Evolutionary conservation across 805 yeast genomes (phyloP), one percentile per base, ranked within the genome.

Genomic region (Starmerella scarabaei): DNA sequence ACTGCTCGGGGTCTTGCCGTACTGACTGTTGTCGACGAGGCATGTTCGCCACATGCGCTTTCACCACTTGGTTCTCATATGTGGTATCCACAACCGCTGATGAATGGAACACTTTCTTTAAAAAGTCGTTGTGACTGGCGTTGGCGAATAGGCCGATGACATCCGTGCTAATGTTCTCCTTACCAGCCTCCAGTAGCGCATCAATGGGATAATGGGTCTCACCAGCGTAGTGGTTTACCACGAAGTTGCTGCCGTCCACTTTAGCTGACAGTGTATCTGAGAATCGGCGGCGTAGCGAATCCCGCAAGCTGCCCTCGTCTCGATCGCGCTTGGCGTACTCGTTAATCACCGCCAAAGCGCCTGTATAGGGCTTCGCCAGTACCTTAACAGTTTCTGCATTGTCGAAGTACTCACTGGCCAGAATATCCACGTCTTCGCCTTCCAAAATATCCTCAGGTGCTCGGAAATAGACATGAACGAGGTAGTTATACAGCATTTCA

Each of bases 191-290:
- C 18, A 73, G 55, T 63, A 77, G 61, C 41, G 64, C 63, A 26
- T 67, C 71, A 19, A 69, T 68, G 28, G 67, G 59, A 49, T 73
- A 73, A 47, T 69, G 75, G 19, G 73, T 77, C 44, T 64, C 66
- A 9, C 77, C 79, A 32, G 76, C 76, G 50, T 69, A 73, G 52
- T 73, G 80, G 30, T 69, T 63, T 8, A 73, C 64, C 8, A 69
- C 56, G 48, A 73, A 73, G 1, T 73, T 70, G 40, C 59, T 55
- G 36, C 64, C 62, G 23, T 63, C 59, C 9, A 56, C 47, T 16
- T 49, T 50, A 16, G 61, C 48, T 5, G 53, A 44, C 3, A 51
- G 38, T 20, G 57, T 51, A 35, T 58, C 53, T 23, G 53, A 54
- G 38, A 55, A 63, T 9, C 67, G 49, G 28, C 56, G 51, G 4